These are phyloP conservation scores for Ceratocystis lukuohia DNA, from an alignment of 2,329 filamentous ascomycete genomes.

Conservation along the genomic window DNA sequence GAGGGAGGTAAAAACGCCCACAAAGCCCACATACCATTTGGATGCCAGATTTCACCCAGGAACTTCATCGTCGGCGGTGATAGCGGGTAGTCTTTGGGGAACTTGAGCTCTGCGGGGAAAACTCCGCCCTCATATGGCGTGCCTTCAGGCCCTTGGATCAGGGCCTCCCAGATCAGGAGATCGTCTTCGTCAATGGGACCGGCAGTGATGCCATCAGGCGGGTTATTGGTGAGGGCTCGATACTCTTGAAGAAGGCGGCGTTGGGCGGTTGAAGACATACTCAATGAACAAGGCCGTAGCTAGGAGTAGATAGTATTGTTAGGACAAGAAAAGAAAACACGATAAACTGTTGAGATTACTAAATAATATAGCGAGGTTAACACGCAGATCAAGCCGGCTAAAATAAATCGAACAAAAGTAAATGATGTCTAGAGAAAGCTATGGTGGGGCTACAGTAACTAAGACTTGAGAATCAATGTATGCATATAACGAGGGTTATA, in stretches of 20 bases:
- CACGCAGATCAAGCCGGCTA: neutral
- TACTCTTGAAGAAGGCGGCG: slow-evolving; percentile 92
- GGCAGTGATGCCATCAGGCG: slow-evolving; percentile 93
- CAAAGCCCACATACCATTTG: slow-evolving; percentile 54
- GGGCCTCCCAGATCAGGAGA: slow-evolving; percentile 87
- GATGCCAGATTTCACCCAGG: slow-evolving; percentile 86
- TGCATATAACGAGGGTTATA: slow-evolving; percentile 6
- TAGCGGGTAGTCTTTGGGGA: slow-evolving; percentile 93
- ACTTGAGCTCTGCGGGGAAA: slow-evolving; percentile 87
- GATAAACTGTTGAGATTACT: neutral
- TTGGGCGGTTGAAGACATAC: slow-evolving; percentile 51
- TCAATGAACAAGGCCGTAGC: neutral
- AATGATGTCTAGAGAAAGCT: neutral
- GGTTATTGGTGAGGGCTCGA: slow-evolving; percentile 81
- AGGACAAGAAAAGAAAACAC: neutral
- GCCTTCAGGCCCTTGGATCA: slow-evolving; percentile 89
- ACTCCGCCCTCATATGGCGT: slow-evolving; percentile 94
- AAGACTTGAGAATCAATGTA: neutral
- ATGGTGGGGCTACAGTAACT: slow-evolving; percentile 5
- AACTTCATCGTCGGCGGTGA: slow-evolving; percentile 95
- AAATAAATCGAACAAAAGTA: neutral
- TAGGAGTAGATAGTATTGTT: neutral
- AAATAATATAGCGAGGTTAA: neutral
- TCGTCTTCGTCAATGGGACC: slow-evolving; percentile 90
- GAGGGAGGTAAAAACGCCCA: neutral